Percentiles rank a stretch among this genome's conserved stretches.
These are phyloP conservation scores for Penicillium sumatraense DNA, from an alignment of 2,329 filamentous ascomycete species.

Conservation along the genomic window DNA sequence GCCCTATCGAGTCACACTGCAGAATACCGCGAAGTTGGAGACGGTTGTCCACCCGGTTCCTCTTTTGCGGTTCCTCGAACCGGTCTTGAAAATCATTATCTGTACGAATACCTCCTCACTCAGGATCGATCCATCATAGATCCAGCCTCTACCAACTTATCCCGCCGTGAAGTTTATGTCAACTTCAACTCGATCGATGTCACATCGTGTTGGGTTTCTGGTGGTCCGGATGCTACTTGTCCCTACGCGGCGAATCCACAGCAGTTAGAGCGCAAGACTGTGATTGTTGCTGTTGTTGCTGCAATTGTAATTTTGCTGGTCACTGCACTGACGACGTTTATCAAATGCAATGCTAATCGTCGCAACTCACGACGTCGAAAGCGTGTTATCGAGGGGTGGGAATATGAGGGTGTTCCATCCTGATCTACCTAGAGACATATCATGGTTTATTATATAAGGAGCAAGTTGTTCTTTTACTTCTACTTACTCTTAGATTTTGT, in stretches of 20 bases:
- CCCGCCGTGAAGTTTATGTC: conserved; percentile 55
- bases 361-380: conserved; percentile 56
- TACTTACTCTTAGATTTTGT: background rate
- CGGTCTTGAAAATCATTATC: conserved; percentile 65
- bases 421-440: conserved; percentile 21
- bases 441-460: no score
- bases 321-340: conserved; percentile 64
- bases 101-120: conserved; percentile 50
- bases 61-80: conserved; percentile 64
- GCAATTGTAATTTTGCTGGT: conserved; percentile 66
- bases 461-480: background rate
- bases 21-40: conserved; percentile 50
- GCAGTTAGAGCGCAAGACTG: conserved; percentile 49
- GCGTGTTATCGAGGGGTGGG: conserved; percentile 61
- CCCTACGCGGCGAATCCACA: conserved; percentile 57
- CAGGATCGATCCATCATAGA: conserved; percentile 32
- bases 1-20: conserved; percentile 49
- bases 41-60: conserved; percentile 55
- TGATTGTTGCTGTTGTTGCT: conserved; percentile 66
- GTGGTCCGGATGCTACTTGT: conserved; percentile 60
- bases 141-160: conserved; percentile 30
- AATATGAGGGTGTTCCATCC: conserved; percentile 70
- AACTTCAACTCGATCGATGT: conserved; percentile 65
- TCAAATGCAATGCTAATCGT: conserved; percentile 68
- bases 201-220: conserved; percentile 64